Base-by-base conservation (phyloP, 2,329 filamentous ascomycete species). In the Zasmidium citrigriseum region DNA sequence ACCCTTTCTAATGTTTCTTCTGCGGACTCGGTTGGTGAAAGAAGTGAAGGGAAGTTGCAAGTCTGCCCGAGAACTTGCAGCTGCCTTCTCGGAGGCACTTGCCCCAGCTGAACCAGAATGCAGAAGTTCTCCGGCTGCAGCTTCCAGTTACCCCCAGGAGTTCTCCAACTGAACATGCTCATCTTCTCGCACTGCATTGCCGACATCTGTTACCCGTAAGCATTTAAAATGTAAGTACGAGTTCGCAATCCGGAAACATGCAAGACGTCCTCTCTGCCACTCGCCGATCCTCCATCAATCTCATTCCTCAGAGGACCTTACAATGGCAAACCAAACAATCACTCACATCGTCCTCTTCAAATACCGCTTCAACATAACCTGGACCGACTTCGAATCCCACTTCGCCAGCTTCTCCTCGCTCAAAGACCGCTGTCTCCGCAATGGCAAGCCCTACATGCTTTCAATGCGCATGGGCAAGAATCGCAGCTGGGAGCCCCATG, bases 271-370 rank as follows among this genome's bases (percentile, higher is more conserved):
- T n/a, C n/a, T n/a, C n/a, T n/a, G n/a, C n/a, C n/a, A n/a, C n/a
- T n/a, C n/a, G n/a, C n/a, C n/a, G n/a, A n/a, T n/a, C n/a, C n/a
- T n/a, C n/a, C n/a, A n/a, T n/a, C n/a, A n/a, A n/a, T n/a, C 27
- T 14, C 18, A 44, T 44, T 21, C n/a, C 25, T 18, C 20, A 25
- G 24, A 22, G 10, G 24, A 38, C 5, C 12, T 63, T 52, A 46
- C 60, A 24, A 56, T 41, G 34, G 14, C 34, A n/a, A 41, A 7
- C 16, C 34, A 60, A 46, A 58, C 64, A 23, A 72, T 73, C 52
- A 73, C 68, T 9, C 71, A 73, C 57, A 73, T 72, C 27, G 72
- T 72, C 10, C 69, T 70, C 55, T 74, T 73, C 67, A 73, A 70
- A 60, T 73, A 73, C 59, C 62, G 66, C 2, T 46, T 68, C 1